Evolutionary conservation across 345 rosid species (phyloP).

Genomic region (Alliaria petiolata): DNA sequence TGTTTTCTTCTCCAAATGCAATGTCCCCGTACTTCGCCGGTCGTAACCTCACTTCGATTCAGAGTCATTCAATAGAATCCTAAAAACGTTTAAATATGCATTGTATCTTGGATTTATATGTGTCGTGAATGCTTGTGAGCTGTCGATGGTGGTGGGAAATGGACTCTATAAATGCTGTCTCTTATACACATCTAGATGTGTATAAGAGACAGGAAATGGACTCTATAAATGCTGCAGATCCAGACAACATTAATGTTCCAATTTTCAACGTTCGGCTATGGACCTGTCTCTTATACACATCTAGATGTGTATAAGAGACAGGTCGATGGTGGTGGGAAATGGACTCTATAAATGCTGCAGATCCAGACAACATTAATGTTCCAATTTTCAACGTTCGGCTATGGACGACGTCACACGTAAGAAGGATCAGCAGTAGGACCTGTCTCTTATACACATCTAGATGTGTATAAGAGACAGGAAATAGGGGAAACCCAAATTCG

Average conservation of each 20-base stretch:
- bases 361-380: not conserved
- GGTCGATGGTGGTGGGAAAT: not conserved
- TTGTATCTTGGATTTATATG: not conserved
- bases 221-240: not conserved
- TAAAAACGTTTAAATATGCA: not conserved
- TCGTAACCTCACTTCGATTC: not conserved
- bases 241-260: not conserved
- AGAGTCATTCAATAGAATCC: not conserved
- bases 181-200: too few relatives aligned
- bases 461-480: too few relatives aligned
- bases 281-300: too few relatives aligned
- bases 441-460: too few relatives aligned
- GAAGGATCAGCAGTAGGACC: not conserved
- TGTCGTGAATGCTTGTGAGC: slow-evolving; percentile 2
- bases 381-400: not conserved
- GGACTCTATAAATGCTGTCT: too few relatives aligned
- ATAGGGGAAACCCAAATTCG: too few relatives aligned
- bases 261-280: not conserved
- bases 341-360: not conserved
- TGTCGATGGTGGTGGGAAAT: not conserved
- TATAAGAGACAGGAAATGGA: too few relatives aligned
- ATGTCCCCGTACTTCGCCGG: not conserved
- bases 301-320: too few relatives aligned
- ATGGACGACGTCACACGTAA: not conserved
- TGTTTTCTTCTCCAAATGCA: not conserved